Evolutionary conservation across 805 yeast genomes (phyloP), one percentile per base, ranked within the genome.

Genomic region (Sugiyamaella mastotermitis): DNA sequence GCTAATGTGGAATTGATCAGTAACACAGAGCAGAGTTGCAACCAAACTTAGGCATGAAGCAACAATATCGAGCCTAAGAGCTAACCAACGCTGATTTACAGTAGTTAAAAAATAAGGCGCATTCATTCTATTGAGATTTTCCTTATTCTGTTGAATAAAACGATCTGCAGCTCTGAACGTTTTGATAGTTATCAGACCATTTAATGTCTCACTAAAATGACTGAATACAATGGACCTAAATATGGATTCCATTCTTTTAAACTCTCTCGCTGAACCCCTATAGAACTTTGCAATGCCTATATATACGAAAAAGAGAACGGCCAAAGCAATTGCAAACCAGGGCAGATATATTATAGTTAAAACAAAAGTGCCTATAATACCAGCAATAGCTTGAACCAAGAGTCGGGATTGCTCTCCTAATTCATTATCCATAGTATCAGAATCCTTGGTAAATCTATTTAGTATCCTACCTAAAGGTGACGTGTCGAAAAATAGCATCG

Each of bases 381-480:
- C 71, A n/a, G 76, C 58, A 20, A 71, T 37, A 4, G 80, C 74
- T 48, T 68, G 75, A 33, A 78, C 47, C 37, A 82, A 67, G 60
- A 78, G 60, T 49, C 90, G 70, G 30, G 81, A 47, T 51, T 80
- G 83, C 54, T 82, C 87, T 39, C 76, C 72, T 42, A 85, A 62
- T 59, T 82, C 90, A 55, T 83, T 84, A 53, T 86, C 95, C 57
- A 85, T 63, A 4, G 78, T 78, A 56, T 86, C 94, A 0, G 92
- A 81, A 58, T 86, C 96, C 50, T 84, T 84, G 2, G 95, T 84
- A 57, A 85, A 86, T 49, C 95, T 67, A 60, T 84, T 86, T 56
- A 87, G 65, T 41, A 86, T 78, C 48, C 95, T 69, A 1, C 96
- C 95, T 68, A 83, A 71, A 13, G 96, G 96, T 0, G 94, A 83